Evolutionary conservation across 257 asterid species (phyloP).

Genomic region (Rhazya stricta): DNA sequence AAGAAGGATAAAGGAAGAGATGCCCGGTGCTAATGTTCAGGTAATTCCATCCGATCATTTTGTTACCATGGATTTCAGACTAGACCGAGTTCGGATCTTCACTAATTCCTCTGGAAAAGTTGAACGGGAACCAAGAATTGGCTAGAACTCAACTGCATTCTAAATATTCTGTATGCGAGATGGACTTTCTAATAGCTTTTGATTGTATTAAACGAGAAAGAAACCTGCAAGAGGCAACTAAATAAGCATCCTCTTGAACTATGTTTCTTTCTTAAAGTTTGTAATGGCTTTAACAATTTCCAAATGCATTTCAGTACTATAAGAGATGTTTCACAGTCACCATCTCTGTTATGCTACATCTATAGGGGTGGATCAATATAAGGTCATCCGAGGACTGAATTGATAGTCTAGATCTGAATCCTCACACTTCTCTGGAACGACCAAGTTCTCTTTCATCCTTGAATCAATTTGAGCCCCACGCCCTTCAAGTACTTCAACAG

Average conservation of each 20-base stretch:
- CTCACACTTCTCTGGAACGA: background rate
- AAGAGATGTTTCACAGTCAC: background rate
- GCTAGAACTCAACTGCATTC: slow-evolving; percentile 26
- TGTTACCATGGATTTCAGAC: slow-evolving; percentile 37
- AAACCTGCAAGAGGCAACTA: background rate
- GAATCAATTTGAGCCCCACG: slow-evolving; percentile 4
- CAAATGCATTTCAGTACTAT: background rate
- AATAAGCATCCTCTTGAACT: background rate
- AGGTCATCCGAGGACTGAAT: background rate
- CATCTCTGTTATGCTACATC: background rate
- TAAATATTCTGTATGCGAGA: background rate
- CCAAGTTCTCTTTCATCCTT: slow-evolving; percentile 1
- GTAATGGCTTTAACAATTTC: background rate
- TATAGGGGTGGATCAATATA: background rate
- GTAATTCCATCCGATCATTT: slow-evolving; percentile 25
- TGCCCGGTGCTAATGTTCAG: slow-evolving; percentile 18
- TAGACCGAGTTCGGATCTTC: slow-evolving; percentile 46
- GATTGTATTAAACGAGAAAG: background rate
- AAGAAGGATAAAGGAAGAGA: slow-evolving; percentile 40
- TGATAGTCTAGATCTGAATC: background rate
- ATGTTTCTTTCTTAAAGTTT: background rate
- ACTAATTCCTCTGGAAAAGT: slow-evolving; percentile 44
- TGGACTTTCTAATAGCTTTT: background rate
- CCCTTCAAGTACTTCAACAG: background rate
- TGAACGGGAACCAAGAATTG: slow-evolving; percentile 33